Conservation (phyloP, 371 early-diverging fungal genomes). For the Dinochytrium kinnereticum region DNA sequence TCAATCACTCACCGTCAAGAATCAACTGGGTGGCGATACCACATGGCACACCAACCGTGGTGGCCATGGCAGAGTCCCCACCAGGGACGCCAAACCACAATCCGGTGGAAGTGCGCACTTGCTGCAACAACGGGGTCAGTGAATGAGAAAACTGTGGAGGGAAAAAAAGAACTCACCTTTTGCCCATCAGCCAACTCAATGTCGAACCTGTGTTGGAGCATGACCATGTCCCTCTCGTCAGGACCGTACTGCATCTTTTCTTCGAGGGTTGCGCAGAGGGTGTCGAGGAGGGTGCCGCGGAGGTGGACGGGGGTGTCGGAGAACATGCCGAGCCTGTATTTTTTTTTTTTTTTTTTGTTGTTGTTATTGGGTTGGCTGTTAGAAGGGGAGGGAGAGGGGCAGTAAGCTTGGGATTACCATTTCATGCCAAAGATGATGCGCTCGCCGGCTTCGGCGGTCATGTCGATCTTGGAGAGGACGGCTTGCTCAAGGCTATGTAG, state of each 20-base stretch:
- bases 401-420: constrained; percentile 25
- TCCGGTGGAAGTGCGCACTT: constrained; percentile 92
- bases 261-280: constrained; percentile 93
- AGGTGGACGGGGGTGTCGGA: constrained; percentile 50
- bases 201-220: constrained; percentile 95
- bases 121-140: constrained; percentile 38
- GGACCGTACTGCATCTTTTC: constrained; percentile 92
- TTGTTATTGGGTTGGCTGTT: not conserved
- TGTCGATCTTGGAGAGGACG: constrained; percentile 36
- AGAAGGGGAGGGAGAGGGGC: not conserved
- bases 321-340: constrained; percentile 51
- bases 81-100: constrained; percentile 93
- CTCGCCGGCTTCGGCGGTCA: constrained; percentile 40
- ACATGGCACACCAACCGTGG: constrained; percentile 93
- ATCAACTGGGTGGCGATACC: constrained; percentile 94
- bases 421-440: constrained; percentile 48
- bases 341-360: not conserved
- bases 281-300: constrained; percentile 88
- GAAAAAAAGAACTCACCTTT: constrained; percentile 31
- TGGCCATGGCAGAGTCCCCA: constrained; percentile 91
- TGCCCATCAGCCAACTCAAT: constrained; percentile 68
- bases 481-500: constrained; percentile 36
- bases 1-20: constrained; percentile 81
- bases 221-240: constrained; percentile 95
- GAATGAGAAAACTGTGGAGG: not conserved